Percentiles rank a stretch among this genome's conserved stretches.
These are phyloP conservation scores for Kwoniella dejecticola DNA, from an alignment of 768 basidiomycete species.

Conservation along the genomic window DNA sequence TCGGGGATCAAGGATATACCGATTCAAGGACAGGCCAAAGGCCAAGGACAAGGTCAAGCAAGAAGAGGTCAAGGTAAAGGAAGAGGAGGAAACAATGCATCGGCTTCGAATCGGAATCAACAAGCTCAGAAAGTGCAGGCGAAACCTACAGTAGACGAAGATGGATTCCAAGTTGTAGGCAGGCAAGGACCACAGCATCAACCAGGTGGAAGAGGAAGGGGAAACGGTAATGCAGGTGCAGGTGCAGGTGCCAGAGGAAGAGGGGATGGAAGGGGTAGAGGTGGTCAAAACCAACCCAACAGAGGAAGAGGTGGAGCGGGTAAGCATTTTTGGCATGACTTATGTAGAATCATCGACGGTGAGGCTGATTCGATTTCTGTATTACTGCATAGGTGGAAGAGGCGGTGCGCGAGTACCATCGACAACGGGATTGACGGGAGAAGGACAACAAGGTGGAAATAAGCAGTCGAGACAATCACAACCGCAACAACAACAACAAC, in stretches of 20 bases:
- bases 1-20: neutral
- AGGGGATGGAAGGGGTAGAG: slow-evolving; percentile 5
- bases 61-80: neutral
- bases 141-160: slow-evolving; percentile 34
- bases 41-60: neutral
- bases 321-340: slow-evolving; percentile 15
- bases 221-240: neutral
- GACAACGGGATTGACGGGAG: neutral
- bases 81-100: slow-evolving; percentile 1
- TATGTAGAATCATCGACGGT: neutral
- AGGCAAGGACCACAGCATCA: slow-evolving; percentile 4
- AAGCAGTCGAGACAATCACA: slow-evolving; percentile 10
- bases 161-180: slow-evolving; percentile 46
- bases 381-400: neutral
- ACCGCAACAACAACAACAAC: slow-evolving; percentile 11
- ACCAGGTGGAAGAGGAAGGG: slow-evolving; percentile 11
- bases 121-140: slow-evolving; percentile 6
- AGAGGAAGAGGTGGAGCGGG: slow-evolving; percentile 19
- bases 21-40: neutral
- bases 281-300: neutral
- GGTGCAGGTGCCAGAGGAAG: too few relatives aligned
- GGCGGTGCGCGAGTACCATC: neutral
- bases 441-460: slow-evolving; percentile 5
- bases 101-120: slow-evolving; percentile 8
- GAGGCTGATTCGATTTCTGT: neutral